These are phyloP conservation scores for Arthroderma uncinatum DNA, from an alignment of 2,329 filamentous ascomycete species.

Conservation along the genomic window DNA sequence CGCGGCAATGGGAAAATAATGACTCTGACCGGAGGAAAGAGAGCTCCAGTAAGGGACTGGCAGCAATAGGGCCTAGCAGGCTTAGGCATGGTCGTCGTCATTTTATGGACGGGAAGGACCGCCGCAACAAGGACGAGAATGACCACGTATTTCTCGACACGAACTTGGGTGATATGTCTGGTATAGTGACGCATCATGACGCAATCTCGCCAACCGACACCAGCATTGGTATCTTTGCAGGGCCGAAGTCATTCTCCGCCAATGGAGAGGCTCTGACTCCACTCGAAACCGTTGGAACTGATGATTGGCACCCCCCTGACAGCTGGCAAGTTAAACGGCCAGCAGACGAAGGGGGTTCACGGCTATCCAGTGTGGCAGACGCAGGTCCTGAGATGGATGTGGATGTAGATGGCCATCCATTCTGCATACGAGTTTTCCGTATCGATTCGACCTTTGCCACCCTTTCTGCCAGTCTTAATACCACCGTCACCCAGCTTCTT, in stretches of 20 bases:
- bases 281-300: slow-evolving; percentile 23
- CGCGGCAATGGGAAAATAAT: slow-evolving; percentile 20
- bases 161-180: slow-evolving; percentile 81
- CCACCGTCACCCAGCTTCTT: slow-evolving; percentile 77
- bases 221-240: slow-evolving; percentile 26
- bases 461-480: slow-evolving; percentile 69
- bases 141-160: slow-evolving; percentile 68
- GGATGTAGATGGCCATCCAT: slow-evolving; percentile 64
- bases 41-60: slow-evolving; percentile 21
- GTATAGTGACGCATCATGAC: slow-evolving; percentile 62
- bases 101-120: slow-evolving; percentile 24
- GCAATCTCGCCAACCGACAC: slow-evolving; percentile 60
- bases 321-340: slow-evolving; percentile 83
- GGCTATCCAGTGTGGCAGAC: slow-evolving; percentile 39
- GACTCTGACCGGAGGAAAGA: slow-evolving; percentile 33
- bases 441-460: slow-evolving; percentile 91
- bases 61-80: slow-evolving; percentile 19
- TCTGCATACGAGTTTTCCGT: slow-evolving; percentile 91
- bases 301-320: slow-evolving; percentile 84
- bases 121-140: slow-evolving; percentile 18
- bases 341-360: slow-evolving; percentile 27
- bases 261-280: slow-evolving; percentile 24
- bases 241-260: slow-evolving; percentile 16
- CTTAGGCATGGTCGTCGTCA: slow-evolving; percentile 25
- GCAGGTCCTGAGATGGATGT: slow-evolving; percentile 46